A percentile compares a stretch with the other conserved stretches of the same genome.
Evolutionary conservation across 2,329 filamentous ascomycete species (phyloP).

Genomic region (Ceratocystis alfenasii): DNA sequence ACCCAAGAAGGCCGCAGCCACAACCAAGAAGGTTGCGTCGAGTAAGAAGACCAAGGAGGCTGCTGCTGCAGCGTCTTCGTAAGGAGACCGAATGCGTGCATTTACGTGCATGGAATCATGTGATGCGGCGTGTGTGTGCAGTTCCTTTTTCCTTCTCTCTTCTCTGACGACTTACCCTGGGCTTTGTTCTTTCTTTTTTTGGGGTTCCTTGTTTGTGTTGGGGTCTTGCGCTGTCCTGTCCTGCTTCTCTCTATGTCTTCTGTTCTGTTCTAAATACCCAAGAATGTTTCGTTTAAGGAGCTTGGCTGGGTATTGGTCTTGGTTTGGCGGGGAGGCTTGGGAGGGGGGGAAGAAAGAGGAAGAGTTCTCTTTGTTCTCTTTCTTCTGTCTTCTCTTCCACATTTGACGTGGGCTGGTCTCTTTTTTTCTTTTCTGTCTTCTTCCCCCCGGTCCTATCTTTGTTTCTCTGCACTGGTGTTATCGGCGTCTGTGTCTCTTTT

Average conservation of each 20-base stretch:
- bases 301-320: conserved; percentile 7
- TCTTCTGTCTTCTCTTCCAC: background rate
- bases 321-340: background rate
- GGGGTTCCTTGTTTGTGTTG: conserved; percentile 8
- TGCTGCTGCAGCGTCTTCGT: conserved; percentile 18
- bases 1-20: conserved; percentile 26
- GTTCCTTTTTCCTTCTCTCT: background rate
- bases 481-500: background rate
- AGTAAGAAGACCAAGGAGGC: conserved; percentile 39
- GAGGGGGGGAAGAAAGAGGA: background rate
- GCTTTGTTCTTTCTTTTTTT: background rate
- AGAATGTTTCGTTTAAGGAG: conserved; percentile 11
- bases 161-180: conserved; percentile 13
- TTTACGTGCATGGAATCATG: background rate
- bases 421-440: background rate
- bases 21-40: conserved; percentile 38
- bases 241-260: conserved; percentile 4
- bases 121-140: background rate
- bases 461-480: conserved; percentile 6
- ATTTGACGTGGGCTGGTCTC: background rate
- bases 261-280: conserved; percentile 9
- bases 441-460: background rate
- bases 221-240: background rate
- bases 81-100: background rate
- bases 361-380: background rate